Percentiles rank a stretch among this genome's conserved stretches.
Evolutionary conservation across 2,329 filamentous ascomycete species (phyloP).

Genomic region (Sarocladium oryzae): DNA sequence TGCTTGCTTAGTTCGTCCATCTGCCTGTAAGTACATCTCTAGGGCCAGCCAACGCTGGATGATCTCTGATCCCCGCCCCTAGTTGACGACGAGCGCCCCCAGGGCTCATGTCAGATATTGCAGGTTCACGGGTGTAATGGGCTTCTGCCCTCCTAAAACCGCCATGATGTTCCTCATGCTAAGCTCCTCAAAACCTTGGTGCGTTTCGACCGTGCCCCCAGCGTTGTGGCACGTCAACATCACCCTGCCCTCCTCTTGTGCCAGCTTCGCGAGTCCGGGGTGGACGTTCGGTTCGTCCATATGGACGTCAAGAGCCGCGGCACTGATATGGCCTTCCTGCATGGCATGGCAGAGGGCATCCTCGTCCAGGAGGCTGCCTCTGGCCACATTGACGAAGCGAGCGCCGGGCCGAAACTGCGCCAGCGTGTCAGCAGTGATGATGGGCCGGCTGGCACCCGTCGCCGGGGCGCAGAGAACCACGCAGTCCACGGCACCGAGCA

Average conservation of each 20-base stretch:
- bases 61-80: neutral
- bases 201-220: slow-evolving; percentile 59
- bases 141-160: slow-evolving; percentile 43
- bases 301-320: slow-evolving; percentile 59
- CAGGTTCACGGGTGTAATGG: slow-evolving; percentile 58
- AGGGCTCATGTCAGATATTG: slow-evolving; percentile 33
- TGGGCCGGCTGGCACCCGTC: slow-evolving; percentile 19
- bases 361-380: slow-evolving; percentile 60
- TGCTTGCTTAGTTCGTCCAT: neutral
- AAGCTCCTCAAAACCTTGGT: slow-evolving; percentile 59
- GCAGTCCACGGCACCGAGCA: slow-evolving; percentile 50
- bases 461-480: slow-evolving; percentile 56
- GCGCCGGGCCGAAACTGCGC: slow-evolving; percentile 45
- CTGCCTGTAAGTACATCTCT: neutral
- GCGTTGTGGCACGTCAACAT: slow-evolving; percentile 63
- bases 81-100: neutral
- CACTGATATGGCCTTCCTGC: slow-evolving; percentile 40
- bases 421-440: slow-evolving; percentile 45
- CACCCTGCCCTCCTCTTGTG: slow-evolving; percentile 32
- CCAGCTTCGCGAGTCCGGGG: slow-evolving; percentile 34
- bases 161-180: slow-evolving; percentile 61
- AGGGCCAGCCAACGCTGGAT: no score
- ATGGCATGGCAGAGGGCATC: slow-evolving; percentile 55
- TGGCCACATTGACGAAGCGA: slow-evolving; percentile 59
- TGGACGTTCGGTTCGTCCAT: slow-evolving; percentile 51